A percentile compares a stretch with the other conserved stretches of the same genome.
Conservation (phyloP, 139 green algal genomes). For the Diplosphaera chodatii region DNA sequence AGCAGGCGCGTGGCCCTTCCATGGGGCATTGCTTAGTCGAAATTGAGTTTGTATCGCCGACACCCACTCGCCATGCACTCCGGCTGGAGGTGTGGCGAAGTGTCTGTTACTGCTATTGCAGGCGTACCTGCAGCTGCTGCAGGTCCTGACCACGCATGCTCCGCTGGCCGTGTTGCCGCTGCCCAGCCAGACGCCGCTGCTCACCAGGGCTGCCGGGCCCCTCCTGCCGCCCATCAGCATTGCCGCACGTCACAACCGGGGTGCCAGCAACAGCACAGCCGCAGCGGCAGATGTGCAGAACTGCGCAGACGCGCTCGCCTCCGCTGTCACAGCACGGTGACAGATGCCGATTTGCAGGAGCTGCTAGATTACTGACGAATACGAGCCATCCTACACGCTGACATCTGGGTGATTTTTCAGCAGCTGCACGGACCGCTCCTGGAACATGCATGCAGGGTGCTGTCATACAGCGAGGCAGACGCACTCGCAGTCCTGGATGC, state of each 20-base stretch:
- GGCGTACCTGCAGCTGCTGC: background rate
- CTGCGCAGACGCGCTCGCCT: background rate
- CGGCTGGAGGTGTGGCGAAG: no score
- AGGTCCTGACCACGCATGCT: background rate
- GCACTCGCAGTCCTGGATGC: background rate
- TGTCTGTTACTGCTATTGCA: background rate
- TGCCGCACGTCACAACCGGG: background rate
- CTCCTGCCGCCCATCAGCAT: no score
- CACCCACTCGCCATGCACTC: no score
- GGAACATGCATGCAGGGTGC: background rate
- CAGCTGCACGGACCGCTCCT: no score
- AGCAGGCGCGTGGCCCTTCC: no score
- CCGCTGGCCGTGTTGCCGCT: background rate
- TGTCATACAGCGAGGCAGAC: constrained; percentile 4
- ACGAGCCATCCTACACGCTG: no score
- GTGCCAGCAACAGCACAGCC: no score
- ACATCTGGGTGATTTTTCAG: no score
- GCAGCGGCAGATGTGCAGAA: background rate
- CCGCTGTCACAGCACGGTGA: background rate
- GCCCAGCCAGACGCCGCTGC: background rate
- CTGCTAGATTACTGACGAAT: no score
- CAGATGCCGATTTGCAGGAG: no score
- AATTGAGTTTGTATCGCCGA: no score
- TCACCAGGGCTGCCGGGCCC: background rate
- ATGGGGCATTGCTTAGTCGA: no score